Conservation (phyloP, 768 basidiomycete species). For the Tremella mesenterica region DNA sequence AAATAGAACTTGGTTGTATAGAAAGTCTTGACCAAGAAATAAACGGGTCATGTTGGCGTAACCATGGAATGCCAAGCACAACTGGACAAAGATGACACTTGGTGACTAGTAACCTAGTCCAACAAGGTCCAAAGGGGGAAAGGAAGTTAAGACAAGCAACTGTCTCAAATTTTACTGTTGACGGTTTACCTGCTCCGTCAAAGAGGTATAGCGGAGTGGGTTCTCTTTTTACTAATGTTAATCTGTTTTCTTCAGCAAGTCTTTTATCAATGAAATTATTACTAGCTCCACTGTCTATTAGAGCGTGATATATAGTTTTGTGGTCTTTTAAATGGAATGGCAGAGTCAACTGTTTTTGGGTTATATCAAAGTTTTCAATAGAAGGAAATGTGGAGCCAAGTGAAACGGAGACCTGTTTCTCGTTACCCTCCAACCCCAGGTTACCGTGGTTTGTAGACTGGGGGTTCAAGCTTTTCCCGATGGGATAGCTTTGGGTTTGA, state of each 20-base stretch:
- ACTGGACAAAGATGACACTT: not conserved
- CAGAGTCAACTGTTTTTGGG: too few species aligned
- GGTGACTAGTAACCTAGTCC: not conserved
- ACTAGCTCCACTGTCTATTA: not conserved
- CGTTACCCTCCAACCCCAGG: too few species aligned
- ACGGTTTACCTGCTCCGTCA: not conserved
- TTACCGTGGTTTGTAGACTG: too few species aligned
- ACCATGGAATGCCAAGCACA: constrained; percentile 5
- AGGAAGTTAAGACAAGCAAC: not conserved
- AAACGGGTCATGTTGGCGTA: not conserved
- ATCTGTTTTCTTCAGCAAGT: not conserved
- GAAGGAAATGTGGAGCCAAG: too few species aligned
- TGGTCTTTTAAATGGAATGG: too few species aligned
- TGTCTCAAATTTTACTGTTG: not conserved
- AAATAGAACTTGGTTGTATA: too few species aligned
- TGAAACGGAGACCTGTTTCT: too few species aligned
- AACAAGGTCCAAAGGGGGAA: not conserved
- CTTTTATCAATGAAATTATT: too few species aligned
- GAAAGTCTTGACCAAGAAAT: constrained; percentile 4
- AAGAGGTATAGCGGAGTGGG: not conserved
- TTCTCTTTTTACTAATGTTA: not conserved
- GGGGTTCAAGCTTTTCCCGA: too few species aligned
- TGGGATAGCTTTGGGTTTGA: too few species aligned
- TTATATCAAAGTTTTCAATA: too few species aligned
- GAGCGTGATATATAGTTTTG: too few species aligned